Evolutionary conservation across 306 rosid genomes (phyloP), one percentile per base, ranked within the genome.

Genomic region (Calophaca sinica): DNA sequence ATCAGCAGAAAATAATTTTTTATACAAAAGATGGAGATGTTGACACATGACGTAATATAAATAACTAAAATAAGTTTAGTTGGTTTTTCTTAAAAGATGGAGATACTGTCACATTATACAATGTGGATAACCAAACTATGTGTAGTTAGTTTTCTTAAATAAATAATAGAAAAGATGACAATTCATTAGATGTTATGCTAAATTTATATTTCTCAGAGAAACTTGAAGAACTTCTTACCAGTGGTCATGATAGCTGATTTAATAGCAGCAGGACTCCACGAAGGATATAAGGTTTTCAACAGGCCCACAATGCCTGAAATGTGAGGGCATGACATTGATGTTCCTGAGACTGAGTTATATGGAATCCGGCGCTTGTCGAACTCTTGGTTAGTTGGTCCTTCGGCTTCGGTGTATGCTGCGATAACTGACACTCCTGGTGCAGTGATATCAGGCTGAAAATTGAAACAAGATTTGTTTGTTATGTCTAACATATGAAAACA

Each of bases 301-400:
- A 94, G 87, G 33, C 96, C 97, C 29, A 44, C 94, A 73, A 87
- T 70, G 72, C 97, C 97, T 4, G 97, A 83, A 79, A 94, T 80
- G 57, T 94, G 97, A 60, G 98, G 98, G 45, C 98, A 94, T 10
- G 98, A 91, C 98, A 91, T 94, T 39, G 98, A 94, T n/a, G 98
- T 94, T 55, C 98, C 98, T 5, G 97, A 91, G 12, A 82, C 4
- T 1, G 96, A 83, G 87, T 91, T 94, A 75, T 35, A 94, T 3
- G 72, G 78, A 70, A 84, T 72, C 70, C 96, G 84, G 46, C 97
- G 86, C 11, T 12, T 28, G 81, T 94, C 97, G 51, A 83, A 91
- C 64, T 4, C 62, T 78, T 86, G 87, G 68, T 88, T 85, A 0
- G 97, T 94, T 59, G 98, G 97, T 31, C 97, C 97, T 83, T 87